These are phyloP conservation scores for Plasmodium cynomolgi DNA, from an alignment of 169 alveolate species.

Conservation along the genomic window DNA sequence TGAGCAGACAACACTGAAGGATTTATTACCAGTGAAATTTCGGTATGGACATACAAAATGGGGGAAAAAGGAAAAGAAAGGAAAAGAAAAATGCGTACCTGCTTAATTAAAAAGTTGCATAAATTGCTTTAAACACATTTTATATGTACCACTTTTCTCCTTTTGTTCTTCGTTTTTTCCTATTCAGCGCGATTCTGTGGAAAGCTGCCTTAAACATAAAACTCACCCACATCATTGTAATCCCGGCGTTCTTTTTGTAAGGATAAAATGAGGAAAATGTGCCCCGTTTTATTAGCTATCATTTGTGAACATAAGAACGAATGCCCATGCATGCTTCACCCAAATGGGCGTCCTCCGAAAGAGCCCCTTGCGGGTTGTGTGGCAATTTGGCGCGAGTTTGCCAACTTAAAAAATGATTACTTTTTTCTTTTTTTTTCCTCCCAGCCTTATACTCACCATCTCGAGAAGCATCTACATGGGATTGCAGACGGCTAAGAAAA, in stretches of 20 bases:
- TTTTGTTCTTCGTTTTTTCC: slow-evolving; percentile 5
- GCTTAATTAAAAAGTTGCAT: background rate
- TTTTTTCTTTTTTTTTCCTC: background rate
- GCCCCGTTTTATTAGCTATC: background rate
- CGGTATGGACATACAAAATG: slow-evolving; percentile 14
- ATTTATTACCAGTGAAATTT: slow-evolving; percentile 26
- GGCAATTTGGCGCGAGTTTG: background rate
- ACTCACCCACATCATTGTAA: background rate
- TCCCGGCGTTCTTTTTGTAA: slow-evolving; percentile 29
- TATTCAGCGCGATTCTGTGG: slow-evolving; percentile 9
- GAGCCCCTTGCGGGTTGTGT: background rate
- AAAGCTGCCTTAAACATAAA: slow-evolving; percentile 11
- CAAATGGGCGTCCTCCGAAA: background rate
- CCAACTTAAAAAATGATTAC: background rate
- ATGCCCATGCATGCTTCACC: background rate
- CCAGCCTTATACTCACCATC: slow-evolving; percentile 18
- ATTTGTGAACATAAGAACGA: background rate
- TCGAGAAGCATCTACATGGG: slow-evolving; percentile 37
- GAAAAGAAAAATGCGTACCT: background rate
- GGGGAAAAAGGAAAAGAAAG: background rate
- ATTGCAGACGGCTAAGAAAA: slow-evolving; percentile 50
- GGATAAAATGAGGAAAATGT: slow-evolving; percentile 9
- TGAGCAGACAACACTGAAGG: slow-evolving; percentile 6
- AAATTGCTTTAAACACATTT: background rate
- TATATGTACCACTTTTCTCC: background rate